Conservation (phyloP, 23 red algal genomes). For the Gracilaria gracilis region DNA sequence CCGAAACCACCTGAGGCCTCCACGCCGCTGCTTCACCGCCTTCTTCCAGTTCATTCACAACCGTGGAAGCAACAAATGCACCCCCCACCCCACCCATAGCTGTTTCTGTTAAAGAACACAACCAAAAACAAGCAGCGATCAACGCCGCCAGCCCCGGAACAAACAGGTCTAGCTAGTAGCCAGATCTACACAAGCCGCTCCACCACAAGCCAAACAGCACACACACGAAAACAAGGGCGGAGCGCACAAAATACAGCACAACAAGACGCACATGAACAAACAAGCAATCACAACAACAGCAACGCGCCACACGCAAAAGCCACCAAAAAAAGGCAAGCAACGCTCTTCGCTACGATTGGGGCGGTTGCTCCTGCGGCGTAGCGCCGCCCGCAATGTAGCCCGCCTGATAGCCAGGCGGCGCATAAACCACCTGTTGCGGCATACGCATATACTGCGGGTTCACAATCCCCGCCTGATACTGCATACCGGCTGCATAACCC, state of each 20-base stretch:
- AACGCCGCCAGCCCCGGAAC: neutral
- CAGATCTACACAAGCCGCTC: neutral
- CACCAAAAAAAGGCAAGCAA: neutral
- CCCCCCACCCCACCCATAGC: no score
- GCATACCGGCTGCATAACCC: slow-evolving; percentile 30
- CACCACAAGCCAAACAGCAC: neutral
- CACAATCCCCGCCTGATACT: slow-evolving; percentile 66
- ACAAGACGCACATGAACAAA: neutral
- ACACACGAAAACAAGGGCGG: no score
- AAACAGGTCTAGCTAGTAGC: no score
- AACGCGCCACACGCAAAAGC: neutral
- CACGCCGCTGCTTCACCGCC: no score
- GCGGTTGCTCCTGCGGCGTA: slow-evolving; percentile 49
- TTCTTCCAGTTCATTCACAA: neutral
- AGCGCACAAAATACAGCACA: neutral
- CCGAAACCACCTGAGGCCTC: no score
- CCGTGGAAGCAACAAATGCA: no score
- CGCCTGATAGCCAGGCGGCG: slow-evolving; percentile 43
- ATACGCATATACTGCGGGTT: slow-evolving; percentile 77
- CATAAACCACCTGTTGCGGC: slow-evolving; percentile 68
- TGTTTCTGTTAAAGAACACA: no score
- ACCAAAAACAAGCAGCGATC: neutral
- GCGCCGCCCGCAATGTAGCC: slow-evolving; percentile 44
- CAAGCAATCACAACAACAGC: slow-evolving; percentile 2
- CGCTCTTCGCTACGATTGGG: slow-evolving; percentile 30